Conservation (phyloP, 805 yeast species). For the Dipodascopsis tothii region DNA sequence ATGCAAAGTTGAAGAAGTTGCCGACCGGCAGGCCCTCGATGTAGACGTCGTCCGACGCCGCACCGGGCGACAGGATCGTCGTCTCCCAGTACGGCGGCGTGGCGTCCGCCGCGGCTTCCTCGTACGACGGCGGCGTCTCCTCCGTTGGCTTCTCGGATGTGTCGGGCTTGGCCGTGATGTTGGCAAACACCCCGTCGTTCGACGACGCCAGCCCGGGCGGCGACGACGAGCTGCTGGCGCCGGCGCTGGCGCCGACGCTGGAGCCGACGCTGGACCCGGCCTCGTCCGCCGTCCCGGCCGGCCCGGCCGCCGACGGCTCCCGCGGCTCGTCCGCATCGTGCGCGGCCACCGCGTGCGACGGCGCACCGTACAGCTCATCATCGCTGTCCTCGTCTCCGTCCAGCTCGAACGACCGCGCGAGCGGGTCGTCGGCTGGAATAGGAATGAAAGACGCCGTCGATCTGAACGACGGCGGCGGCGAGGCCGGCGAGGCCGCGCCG, state of each 20-base stretch:
- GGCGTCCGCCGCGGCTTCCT: constrained; percentile 88
- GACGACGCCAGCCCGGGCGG: constrained; percentile 3
- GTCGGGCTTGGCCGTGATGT: constrained; percentile 85
- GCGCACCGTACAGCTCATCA: constrained; percentile 8
- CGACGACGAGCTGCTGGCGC: background rate
- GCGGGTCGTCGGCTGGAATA: constrained; percentile 23
- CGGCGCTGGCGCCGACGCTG: too few species aligned
- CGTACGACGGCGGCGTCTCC: constrained; percentile 47
- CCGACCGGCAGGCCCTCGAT: constrained; percentile 97
- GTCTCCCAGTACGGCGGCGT: constrained; percentile 97
- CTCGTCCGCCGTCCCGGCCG: too few species aligned
- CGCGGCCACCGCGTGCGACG: background rate
- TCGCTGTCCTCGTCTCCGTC: constrained; percentile 11
- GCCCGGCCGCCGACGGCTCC: background rate
- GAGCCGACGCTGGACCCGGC: too few species aligned
- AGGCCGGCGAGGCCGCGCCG: constrained; percentile 6
- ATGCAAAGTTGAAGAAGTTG: constrained; percentile 71
- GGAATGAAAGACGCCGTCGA: constrained; percentile 21
- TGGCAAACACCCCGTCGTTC: constrained; percentile 85
- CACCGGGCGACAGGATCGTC: constrained; percentile 67
- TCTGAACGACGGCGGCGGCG: constrained; percentile 24
- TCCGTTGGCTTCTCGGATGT: constrained; percentile 28
- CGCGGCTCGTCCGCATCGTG: constrained; percentile 1
- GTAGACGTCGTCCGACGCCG: constrained; percentile 74
- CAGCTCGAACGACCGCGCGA: constrained; percentile 20